Percentiles rank a stretch among this genome's conserved stretches.
These are phyloP conservation scores for Suillus sp. DNA, from an alignment of 768 basidiomycete species.

Conservation along the genomic window DNA sequence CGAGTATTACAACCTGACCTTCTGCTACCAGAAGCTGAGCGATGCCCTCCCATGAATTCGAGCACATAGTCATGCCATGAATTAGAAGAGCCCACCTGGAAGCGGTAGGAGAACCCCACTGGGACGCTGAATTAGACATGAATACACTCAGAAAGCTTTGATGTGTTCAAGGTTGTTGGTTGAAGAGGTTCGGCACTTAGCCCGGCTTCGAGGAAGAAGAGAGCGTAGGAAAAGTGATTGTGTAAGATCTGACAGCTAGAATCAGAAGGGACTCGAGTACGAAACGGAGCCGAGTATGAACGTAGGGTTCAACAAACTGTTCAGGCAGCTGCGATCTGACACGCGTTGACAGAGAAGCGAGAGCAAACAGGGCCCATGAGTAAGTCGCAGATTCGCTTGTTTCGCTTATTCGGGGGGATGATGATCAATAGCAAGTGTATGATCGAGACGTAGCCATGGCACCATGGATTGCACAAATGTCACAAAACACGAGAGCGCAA, in stretches of 20 bases:
- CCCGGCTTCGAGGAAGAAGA: not conserved
- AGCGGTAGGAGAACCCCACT: constrained; percentile 24
- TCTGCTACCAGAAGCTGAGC: constrained; percentile 17
- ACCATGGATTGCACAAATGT: not conserved
- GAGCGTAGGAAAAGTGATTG: not conserved
- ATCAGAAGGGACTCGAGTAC: not conserved
- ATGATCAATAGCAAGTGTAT: not conserved
- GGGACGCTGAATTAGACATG: constrained; percentile 15
- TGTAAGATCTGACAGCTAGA: not conserved
- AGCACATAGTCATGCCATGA: constrained; percentile 22
- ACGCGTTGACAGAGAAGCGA: not conserved
- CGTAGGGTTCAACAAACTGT: too few relatives aligned
- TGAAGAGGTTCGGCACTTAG: not conserved
- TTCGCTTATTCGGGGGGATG: not conserved
- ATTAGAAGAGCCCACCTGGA: constrained; percentile 23
- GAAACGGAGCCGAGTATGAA: not conserved
- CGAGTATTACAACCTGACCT: constrained; percentile 14
- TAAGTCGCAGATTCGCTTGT: not conserved
- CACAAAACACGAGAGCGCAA: not conserved
- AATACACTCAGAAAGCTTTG: not conserved
- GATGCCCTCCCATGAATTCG: constrained; percentile 23
- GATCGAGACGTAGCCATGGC: not conserved
- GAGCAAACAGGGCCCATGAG: not conserved
- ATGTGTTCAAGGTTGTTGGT: not conserved
- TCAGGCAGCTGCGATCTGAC: not conserved